phyloP scores from a whole-genome alignment of 441 rosid genomes.

The Hura crepitans region DNA sequence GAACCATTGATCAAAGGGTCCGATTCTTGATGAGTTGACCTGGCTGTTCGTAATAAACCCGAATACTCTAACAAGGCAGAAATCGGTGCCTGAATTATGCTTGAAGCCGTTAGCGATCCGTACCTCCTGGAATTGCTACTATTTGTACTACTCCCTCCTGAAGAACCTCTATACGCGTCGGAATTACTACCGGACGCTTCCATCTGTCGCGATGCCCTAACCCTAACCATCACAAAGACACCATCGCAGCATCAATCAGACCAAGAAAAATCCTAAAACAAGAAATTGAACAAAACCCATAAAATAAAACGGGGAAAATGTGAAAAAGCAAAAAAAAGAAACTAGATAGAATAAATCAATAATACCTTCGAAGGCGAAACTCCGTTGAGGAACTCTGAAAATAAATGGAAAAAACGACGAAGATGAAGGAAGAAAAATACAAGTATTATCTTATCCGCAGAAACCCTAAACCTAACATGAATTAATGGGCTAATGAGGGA shows the following conservation, averaged over 20 bases:
- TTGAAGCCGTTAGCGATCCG: slow-evolving; percentile 68
- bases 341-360: not conserved
- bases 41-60: slow-evolving; percentile 58
- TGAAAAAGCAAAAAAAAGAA: not conserved
- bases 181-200: slow-evolving; percentile 58
- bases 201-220: slow-evolving; percentile 54
- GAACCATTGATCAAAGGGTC: slow-evolving; percentile 41
- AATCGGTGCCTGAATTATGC: slow-evolving; percentile 81
- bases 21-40: slow-evolving; percentile 49
- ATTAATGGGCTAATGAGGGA: not conserved
- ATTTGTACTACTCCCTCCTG: slow-evolving; percentile 26
- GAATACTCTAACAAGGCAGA: slow-evolving; percentile 86
- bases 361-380: slow-evolving; percentile 62
- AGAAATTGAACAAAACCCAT: not conserved
- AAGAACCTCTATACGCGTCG: slow-evolving; percentile 55
- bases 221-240: slow-evolving; percentile 43
- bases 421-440: slow-evolving; percentile 1
- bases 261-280: not conserved
- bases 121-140: slow-evolving; percentile 47
- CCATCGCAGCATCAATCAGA: slow-evolving; percentile 5
- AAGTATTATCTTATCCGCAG: slow-evolving; percentile 1
- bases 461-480: slow-evolving; percentile 24
- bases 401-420: not conserved
- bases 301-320: not conserved
- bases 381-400: slow-evolving; percentile 37